Conservation (phyloP, 2,329 filamentous ascomycete species). For the Raffaelea albimanens region DNA sequence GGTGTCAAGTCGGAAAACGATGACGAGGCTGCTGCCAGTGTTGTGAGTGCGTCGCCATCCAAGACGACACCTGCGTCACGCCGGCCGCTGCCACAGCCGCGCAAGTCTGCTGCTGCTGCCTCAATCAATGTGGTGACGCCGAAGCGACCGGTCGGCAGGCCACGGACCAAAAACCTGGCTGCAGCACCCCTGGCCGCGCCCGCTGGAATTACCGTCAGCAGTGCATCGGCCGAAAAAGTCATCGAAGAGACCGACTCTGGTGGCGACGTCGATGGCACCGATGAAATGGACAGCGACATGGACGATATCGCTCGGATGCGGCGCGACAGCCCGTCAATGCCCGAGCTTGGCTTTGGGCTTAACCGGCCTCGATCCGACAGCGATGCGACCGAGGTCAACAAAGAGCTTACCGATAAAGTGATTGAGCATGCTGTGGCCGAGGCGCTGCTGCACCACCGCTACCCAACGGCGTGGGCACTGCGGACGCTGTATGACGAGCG, state of each 20-base stretch:
- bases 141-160: constrained; percentile 10
- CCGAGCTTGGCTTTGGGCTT: not conserved
- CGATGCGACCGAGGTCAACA: constrained; percentile 21
- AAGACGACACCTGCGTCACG: not conserved
- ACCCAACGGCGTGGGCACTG: constrained; percentile 53
- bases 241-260: too few relatives aligned
- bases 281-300: not conserved
- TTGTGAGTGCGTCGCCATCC: not conserved
- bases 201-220: constrained; percentile 9
- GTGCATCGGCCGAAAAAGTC: too few relatives aligned
- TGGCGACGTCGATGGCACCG: too few relatives aligned
- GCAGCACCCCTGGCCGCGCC: constrained; percentile 11
- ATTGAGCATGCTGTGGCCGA: constrained; percentile 50
- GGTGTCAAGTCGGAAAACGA: not conserved
- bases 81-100: not conserved
- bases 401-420: constrained; percentile 39
- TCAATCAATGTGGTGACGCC: not conserved
- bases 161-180: constrained; percentile 6
- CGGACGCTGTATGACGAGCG: constrained; percentile 52
- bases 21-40: constrained; percentile 6
- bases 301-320: constrained; percentile 1
- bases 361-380: constrained; percentile 11
- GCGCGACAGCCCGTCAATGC: not conserved
- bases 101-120: not conserved
- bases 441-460: constrained; percentile 45